Evolutionary conservation across 2,329 filamentous ascomycete species (phyloP).

Genomic region (Ceratocystiopsis minuta): DNA sequence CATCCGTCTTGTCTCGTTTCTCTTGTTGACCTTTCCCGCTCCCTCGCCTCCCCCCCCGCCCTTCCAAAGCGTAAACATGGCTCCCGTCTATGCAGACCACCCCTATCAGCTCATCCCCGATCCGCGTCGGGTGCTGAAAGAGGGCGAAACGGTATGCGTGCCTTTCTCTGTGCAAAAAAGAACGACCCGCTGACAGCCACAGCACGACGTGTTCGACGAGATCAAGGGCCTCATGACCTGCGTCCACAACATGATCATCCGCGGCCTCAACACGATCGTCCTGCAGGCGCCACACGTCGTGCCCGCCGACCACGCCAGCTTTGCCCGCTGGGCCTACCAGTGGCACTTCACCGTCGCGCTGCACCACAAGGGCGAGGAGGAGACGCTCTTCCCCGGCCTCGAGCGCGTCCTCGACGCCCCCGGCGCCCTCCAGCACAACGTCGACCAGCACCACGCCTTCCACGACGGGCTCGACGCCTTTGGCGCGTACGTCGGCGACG

Average conservation of each 20-base stretch:
- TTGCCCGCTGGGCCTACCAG: conserved; percentile 13
- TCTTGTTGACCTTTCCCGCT: too few species aligned
- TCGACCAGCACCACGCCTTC: conserved; percentile 18
- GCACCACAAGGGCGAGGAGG: conserved; percentile 19
- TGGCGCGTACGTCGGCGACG: conserved; percentile 15
- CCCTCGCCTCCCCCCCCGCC: too few species aligned
- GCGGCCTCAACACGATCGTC: conserved; percentile 14
- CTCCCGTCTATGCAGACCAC: conserved; percentile 13
- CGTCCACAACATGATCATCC: conserved; percentile 16
- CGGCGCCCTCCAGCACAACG: conserved; percentile 16
- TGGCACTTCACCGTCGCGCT: conserved; percentile 12
- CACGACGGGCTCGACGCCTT: conserved; percentile 16
- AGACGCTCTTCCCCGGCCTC: conserved; percentile 15
- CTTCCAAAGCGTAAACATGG: conserved; percentile 6
- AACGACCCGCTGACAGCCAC: not conserved
- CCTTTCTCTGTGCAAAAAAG: not conserved
- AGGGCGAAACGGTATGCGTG: not conserved
- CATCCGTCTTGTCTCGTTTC: too few species aligned
- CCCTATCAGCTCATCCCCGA: conserved; percentile 11
- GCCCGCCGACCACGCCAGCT: conserved; percentile 16
- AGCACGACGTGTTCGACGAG: conserved; percentile 15
- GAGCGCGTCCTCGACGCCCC: conserved; percentile 13
- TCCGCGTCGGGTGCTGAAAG: not conserved
- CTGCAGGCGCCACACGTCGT: conserved; percentile 18
- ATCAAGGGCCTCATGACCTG: conserved; percentile 16